Evolutionary conservation across 2,329 filamentous ascomycete species (phyloP), one percentile per base, ranked within the genome.

Genomic region (Arthrobotrys musiformis): DNA sequence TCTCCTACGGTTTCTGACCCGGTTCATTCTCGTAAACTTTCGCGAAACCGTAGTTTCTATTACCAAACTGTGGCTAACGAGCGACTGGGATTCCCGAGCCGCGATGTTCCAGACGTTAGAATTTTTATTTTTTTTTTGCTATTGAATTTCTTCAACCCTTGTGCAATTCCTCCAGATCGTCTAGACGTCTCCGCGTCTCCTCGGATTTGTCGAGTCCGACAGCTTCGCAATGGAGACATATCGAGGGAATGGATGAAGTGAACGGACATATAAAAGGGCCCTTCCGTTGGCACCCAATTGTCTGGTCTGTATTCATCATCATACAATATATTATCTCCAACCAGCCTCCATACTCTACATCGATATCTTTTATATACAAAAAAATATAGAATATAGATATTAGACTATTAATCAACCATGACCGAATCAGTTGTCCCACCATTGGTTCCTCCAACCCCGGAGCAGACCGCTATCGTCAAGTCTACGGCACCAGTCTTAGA

Each of bases 401-500:
- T 42, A 17, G 40, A 54, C 13, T 54, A 54, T 54, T 15, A 7
- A 44, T 62, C 35, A 62, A 62, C n/a, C 9, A 66, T 66, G 60
- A 15, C 50, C 28, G 52, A 58, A 58, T 30, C 63, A 46, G 35
- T 58, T 35, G 58, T 42, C 24, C 68, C 56, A 46, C 63, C 70
- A n/a, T 24, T 63, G 52, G 60, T 76, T 60, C 63, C 72, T 70
- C 84, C 93, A 73, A 90, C 90, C 9, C 84, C 87, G 26, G 85
- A 87, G 40, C 92, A 94, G 85, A 86, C 90, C 79, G 84, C 87
- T 77, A 89, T 91, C 79, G 90, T 95, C 85, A 94, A 93, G 83
- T 86, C 92, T 40, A 94, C 92, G 1, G 91, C 90, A 42, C 92
- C 92, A 1, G 87, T 93, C 17, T 86, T 94, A 6, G 87, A 89